Evolutionary conservation across 2,329 filamentous ascomycete genomes (phyloP).

Genomic region (Xylaria sp.): DNA sequence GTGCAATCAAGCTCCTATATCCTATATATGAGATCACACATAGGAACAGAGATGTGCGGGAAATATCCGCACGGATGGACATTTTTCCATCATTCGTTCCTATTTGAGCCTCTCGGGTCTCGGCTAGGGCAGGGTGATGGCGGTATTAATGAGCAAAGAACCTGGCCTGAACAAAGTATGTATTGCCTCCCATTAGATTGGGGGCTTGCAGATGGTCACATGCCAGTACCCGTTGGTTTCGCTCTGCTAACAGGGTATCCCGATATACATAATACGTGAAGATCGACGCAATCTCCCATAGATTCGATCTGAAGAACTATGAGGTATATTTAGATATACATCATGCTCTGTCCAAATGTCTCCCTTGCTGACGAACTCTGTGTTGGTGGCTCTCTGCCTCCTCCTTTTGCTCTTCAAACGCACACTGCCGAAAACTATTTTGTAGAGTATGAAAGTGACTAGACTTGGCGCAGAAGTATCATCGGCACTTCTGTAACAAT

Average conservation of each 20-base stretch:
- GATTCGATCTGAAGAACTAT: neutral
- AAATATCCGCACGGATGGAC: conserved; percentile 4
- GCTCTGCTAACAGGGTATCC: neutral
- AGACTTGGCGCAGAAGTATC: neutral
- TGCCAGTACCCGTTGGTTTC: neutral
- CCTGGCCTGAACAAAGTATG: neutral
- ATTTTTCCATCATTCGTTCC: neutral
- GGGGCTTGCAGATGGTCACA: neutral
- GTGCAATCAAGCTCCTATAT: neutral
- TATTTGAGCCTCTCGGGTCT: neutral
- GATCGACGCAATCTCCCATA: neutral
- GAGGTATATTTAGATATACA: neutral
- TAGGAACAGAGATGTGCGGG: conserved; percentile 7
- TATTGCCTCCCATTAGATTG: neutral
- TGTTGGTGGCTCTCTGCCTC: neutral
- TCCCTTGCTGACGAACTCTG: neutral
- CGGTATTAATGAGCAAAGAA: neutral
- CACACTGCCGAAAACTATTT: neutral
- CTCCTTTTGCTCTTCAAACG: neutral
- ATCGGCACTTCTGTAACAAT: neutral
- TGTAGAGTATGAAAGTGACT: neutral
- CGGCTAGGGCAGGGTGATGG: neutral
- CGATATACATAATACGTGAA: neutral
- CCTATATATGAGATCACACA: conserved; percentile 10
- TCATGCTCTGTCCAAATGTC: neutral